phyloP scores from a whole-genome alignment of 2,329 filamentous ascomycete genomes.

The Rutstroemia sp. region DNA sequence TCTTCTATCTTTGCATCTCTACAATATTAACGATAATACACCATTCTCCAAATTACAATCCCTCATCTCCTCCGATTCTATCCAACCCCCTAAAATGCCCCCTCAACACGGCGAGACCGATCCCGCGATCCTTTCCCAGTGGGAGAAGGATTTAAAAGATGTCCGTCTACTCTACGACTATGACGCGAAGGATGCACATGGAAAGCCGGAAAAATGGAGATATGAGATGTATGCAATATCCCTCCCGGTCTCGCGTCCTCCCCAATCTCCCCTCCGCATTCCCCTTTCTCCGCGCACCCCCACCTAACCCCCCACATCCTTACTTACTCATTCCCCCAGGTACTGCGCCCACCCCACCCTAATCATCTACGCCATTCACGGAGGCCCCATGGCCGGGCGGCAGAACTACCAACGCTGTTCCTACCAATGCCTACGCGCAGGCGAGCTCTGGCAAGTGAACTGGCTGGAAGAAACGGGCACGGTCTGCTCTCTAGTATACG shows the following conservation, averaged over 20 bases:
- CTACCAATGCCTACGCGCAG: background rate
- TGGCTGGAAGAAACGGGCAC: background rate
- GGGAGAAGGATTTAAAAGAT: conserved; percentile 44
- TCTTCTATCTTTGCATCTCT: no score
- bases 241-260: no score
- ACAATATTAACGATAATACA: no score
- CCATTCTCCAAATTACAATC: no score
- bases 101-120: conserved; percentile 1
- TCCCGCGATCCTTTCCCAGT: conserved; percentile 24
- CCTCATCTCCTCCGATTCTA: no score
- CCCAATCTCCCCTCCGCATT: no score
- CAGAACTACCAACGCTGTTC: background rate
- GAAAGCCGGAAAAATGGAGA: conserved; percentile 50
- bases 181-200: conserved; percentile 38
- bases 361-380: background rate
- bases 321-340: background rate
- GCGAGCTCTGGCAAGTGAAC: background rate
- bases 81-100: background rate
- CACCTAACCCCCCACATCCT: background rate
- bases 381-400: background rate
- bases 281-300: background rate
- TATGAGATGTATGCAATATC: conserved; percentile 43
- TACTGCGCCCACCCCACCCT: background rate
- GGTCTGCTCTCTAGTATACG: background rate
- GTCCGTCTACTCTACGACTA: conserved; percentile 52